Conservation (phyloP, 106 monocot genomes). For the Dioscorea alata region DNA sequence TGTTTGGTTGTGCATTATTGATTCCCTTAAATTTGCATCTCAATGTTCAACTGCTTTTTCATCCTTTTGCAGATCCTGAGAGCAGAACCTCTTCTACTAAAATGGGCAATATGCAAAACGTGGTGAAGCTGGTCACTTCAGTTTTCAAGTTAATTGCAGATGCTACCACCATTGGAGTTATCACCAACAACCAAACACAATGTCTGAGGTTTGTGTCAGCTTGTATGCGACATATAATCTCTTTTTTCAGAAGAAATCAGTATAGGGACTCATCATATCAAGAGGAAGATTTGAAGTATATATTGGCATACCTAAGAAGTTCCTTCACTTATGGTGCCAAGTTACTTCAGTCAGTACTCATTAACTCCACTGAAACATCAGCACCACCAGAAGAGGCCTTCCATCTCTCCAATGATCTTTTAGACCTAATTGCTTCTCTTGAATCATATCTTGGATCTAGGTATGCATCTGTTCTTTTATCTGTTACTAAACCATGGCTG, state of each 20-base stretch:
- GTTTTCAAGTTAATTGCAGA: constrained; percentile 67
- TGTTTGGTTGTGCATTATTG: no score
- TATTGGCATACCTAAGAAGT: constrained; percentile 32
- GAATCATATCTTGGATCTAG: constrained; percentile 43
- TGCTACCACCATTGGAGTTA: constrained; percentile 27
- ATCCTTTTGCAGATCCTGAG: constrained; percentile 22
- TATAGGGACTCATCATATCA: constrained; percentile 11
- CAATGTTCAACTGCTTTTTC: not conserved
- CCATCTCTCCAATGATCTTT: constrained; percentile 57
- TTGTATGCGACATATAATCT: constrained; percentile 30
- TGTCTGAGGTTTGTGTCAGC: constrained; percentile 55
- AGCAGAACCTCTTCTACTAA: constrained; percentile 15
- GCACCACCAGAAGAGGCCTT: constrained; percentile 39
- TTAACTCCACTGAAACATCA: constrained; percentile 23
- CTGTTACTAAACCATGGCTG: constrained; percentile 66
- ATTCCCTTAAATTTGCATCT: not conserved
- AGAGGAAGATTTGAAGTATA: constrained; percentile 36
- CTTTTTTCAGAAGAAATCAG: constrained; percentile 21
- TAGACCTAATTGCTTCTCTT: constrained; percentile 55
- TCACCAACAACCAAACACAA: constrained; percentile 22
- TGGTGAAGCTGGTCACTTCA: constrained; percentile 32
- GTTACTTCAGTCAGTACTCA: constrained; percentile 62
- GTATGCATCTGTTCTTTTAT: constrained; percentile 32
- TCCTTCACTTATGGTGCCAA: constrained; percentile 78
- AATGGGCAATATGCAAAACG: constrained; percentile 29